These are phyloP conservation scores for Phycomyces nitens DNA, from an alignment of 192 early-diverging fungal species.

Conservation along the genomic window DNA sequence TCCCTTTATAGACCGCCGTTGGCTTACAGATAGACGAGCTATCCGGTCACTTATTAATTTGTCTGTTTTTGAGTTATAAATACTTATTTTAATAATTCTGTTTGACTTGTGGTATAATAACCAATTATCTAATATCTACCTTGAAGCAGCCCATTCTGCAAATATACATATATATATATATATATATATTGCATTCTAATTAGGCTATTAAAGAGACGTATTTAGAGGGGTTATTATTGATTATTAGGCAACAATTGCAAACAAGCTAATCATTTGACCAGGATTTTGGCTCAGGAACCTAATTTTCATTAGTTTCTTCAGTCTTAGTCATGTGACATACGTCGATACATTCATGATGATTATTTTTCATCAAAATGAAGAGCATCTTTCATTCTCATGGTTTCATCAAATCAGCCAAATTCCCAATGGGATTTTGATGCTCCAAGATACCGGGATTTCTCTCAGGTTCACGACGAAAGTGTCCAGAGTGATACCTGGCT, in stretches of 20 bases:
- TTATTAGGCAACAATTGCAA: too few relatives aligned
- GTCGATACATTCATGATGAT: neutral
- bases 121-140: too few relatives aligned
- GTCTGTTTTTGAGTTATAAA: neutral
- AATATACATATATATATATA: too few relatives aligned
- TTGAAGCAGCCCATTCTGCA: too few relatives aligned
- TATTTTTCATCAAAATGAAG: neutral
- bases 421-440: slow-evolving; percentile 1
- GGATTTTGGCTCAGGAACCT: too few relatives aligned
- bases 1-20: slow-evolving; percentile 26
- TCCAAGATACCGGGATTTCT: neutral
- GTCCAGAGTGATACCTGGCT: neutral
- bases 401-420: neutral
- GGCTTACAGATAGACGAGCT: neutral
- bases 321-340: too few relatives aligned
- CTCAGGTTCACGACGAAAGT: neutral
- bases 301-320: too few relatives aligned
- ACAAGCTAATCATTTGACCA: too few relatives aligned
- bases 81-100: neutral
- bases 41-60: neutral
- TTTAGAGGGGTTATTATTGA: too few relatives aligned
- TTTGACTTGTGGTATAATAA: neutral
- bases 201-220: too few relatives aligned
- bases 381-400: too few relatives aligned
- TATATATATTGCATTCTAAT: too few relatives aligned